Percentiles rank a stretch among this genome's conserved stretches.
These are phyloP conservation scores for Globisporangium paroecandrum DNA, from an alignment of 352 stramenopile species.

Conservation along the genomic window DNA sequence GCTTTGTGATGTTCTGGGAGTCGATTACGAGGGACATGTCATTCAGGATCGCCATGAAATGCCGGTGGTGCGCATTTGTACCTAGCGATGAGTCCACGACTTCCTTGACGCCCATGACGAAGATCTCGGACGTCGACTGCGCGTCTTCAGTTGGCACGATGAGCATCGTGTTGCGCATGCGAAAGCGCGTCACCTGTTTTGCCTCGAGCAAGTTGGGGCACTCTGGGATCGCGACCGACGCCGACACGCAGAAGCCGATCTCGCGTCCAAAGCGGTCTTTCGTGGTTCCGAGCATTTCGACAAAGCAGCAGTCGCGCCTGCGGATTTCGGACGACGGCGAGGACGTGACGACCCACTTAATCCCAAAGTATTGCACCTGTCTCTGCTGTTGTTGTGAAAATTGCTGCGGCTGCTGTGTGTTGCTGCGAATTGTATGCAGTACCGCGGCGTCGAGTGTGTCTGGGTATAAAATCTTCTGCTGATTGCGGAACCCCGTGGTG, in stretches of 20 bases:
- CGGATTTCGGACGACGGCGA: conserved; percentile 21
- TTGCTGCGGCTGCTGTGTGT: neutral
- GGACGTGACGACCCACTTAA: conserved; percentile 45
- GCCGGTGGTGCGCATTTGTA: conserved; percentile 36
- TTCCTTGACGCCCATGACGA: conserved; percentile 38
- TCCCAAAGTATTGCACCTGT: conserved; percentile 41
- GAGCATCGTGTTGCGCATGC: conserved; percentile 48
- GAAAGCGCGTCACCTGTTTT: conserved; percentile 33
- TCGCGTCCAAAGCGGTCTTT: conserved; percentile 32
- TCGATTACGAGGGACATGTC: conserved; percentile 59
- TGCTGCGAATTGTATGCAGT: conserved; percentile 26
- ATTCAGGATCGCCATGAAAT: conserved; percentile 45
- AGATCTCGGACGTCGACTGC: conserved; percentile 40
- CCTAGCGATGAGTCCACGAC: conserved; percentile 29
- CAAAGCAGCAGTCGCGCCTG: conserved; percentile 41
- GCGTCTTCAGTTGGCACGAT: conserved; percentile 27
- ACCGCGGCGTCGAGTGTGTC: conserved; percentile 38
- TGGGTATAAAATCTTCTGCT: conserved; percentile 46
- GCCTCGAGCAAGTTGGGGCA: conserved; percentile 32
- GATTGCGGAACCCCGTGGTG: conserved; percentile 34
- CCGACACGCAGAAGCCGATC: conserved; percentile 35
- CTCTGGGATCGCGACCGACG: conserved; percentile 43
- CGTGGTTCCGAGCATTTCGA: conserved; percentile 52
- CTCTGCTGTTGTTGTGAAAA: conserved; percentile 16
- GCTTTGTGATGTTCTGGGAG: conserved; percentile 43